Evolutionary conservation across 192 early-diverging fungal genomes (phyloP), one percentile per base, ranked within the genome.

Genomic region (Phycomyces nitens): DNA sequence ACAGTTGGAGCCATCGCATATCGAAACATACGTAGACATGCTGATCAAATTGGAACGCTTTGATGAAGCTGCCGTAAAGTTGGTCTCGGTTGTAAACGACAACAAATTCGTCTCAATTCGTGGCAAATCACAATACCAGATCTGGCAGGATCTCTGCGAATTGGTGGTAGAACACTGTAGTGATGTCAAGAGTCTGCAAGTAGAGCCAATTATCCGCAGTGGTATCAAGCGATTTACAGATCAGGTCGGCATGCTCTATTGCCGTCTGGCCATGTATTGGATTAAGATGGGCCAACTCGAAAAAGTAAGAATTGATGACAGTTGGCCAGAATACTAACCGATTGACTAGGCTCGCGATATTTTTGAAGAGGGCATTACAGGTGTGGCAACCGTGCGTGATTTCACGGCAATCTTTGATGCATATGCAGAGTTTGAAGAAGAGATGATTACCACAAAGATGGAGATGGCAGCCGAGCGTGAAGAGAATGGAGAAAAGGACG

Each of bases 321-420:
- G n/a, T n/a, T n/a, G n/a, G n/a, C n/a, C n/a, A n/a, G n/a, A n/a
- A n/a, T n/a, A n/a, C n/a, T n/a, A n/a, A n/a, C n/a, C n/a, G n/a
- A n/a, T 79, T 66, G 81, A 84, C 64, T 66, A 72, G 57, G 95
- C 97, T 3, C 74, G 95, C 12, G 96, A 95, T 72, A 88, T 98
- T 1, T 99, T 88, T 65, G 97, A 98, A 73, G 93, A 98, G 74
- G 96, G 89, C 0, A 75, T 98, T 60, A 73, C 69, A 0, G 79
- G 75, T 0, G 96, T 96, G 1, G 78, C 72, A 63, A 96, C 88
- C 0, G 90, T 97, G 40, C 83, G 89, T 10, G 96, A 97, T 70
- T 99, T 99, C 64, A 88, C 94, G 0, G 83, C 91, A 64, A 88
- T 99, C 63, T 99, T 99, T 82, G 95, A 99, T 65, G 89, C 95